A percentile compares a stretch with the other conserved stretches of the same genome.
Evolutionary conservation across 345 rosid species (phyloP).

Genomic region (Eucalyptus brandiana): DNA sequence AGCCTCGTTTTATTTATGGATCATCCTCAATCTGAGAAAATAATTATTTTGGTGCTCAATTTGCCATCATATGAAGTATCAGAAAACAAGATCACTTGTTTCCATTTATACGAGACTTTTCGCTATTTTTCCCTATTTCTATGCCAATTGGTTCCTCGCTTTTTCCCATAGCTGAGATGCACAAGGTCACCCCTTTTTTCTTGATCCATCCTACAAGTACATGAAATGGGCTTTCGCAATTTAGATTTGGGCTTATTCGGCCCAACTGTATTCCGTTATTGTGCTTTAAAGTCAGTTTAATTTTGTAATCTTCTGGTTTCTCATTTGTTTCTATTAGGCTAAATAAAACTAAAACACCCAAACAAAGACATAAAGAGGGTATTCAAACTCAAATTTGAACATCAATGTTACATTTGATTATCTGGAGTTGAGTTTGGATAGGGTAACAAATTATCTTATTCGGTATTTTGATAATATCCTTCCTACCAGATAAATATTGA

Average conservation of each 20-base stretch:
- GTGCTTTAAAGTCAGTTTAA: neutral
- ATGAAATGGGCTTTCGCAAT: neutral
- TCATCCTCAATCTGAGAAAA: neutral
- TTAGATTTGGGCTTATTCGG: neutral
- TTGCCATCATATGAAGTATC: neutral
- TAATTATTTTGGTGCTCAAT: neutral
- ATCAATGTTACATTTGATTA: neutral
- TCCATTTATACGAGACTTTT: neutral
- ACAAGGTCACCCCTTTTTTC: neutral
- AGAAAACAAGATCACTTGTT: neutral
- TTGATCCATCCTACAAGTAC: neutral
- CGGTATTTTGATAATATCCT: fast-evolving
- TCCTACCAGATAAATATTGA: neutral
- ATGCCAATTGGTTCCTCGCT: neutral
- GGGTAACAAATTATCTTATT: neutral
- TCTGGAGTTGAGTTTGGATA: neutral
- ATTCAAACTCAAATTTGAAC: neutral
- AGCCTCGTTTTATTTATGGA: neutral
- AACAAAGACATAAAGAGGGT: neutral
- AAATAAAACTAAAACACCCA: neutral
- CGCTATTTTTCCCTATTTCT: neutral
- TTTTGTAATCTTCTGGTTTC: neutral
- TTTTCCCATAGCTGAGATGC: neutral
- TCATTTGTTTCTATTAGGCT: neutral
- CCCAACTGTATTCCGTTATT: neutral